Evolutionary conservation across 1,284 basidiomycete genomes (phyloP), one percentile per base, ranked within the genome.

Genomic region (Marasmius fiardii): DNA sequence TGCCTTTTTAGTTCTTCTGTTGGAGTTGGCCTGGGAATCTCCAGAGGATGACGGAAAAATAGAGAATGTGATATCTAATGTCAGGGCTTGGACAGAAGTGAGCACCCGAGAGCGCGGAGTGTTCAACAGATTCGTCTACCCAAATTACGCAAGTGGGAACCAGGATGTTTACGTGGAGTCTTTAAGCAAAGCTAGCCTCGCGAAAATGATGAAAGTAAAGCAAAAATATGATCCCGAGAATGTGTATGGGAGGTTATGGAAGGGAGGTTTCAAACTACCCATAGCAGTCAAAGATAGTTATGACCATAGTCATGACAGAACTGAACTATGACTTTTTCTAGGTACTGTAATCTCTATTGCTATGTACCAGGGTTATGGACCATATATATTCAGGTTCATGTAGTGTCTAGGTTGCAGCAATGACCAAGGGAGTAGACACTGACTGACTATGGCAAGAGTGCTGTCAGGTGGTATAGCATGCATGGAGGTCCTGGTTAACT

Each of bases 211-310:
- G 53, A 24, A 31, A 7, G 44, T 55, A 1, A 47, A 52, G 53
- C 2, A n/a, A 20, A 52, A 33, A 24, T 58, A 58, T 31, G 57
- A 58, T 33, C n/a, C 53, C 5, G 26, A 35, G 3, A 48, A 52
- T 37, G 23, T 47, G 23, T 51, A 55, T 11, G 51, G 51, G 37
- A 24, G 18, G n/a, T 41, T 48, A 16, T 55, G 57, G 57, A 52
- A 28, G 8, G 57, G 57, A 4, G 57, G 57, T 10, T 58, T 55
- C 50, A 58, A 58, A 43, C 50, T 58, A 14, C 56, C 56, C 18
- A 23, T 18, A 14, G 18, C 31, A n/a, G 41, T 31, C 14, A 41
- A 4, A 14, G 37, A 39, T 14, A 14, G 18, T 4, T 4, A 31
- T 10, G 4, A 31, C 28, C n/a, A 4, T 31, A 14, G 14, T 6